A percentile compares a stretch with the other conserved stretches of the same genome.
phyloP scores from a whole-genome alignment of 139 green algal genomes.

The Chlorella sp. region DNA sequence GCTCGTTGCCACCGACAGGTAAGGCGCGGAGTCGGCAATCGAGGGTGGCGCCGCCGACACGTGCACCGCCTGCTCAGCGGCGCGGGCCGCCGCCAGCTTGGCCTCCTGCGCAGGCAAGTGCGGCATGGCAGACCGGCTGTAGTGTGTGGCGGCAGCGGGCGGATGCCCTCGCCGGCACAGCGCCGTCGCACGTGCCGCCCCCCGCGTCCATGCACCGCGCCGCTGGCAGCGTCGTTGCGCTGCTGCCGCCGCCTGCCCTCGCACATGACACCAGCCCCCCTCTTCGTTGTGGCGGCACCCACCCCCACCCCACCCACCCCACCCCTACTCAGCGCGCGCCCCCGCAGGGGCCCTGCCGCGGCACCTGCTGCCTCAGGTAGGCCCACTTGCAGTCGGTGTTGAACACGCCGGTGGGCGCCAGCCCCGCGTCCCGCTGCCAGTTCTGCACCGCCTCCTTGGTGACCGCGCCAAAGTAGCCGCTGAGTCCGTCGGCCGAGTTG shows the following conservation, averaged over 20 bases:
- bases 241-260: not conserved
- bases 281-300: not conserved
- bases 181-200: no score
- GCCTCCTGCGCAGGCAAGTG: no score
- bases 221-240: not conserved
- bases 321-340: not conserved
- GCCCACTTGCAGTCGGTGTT: slow-evolving; percentile 23
- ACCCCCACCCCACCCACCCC: not conserved
- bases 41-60: no score
- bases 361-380: slow-evolving; percentile 29
- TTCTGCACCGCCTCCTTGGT: slow-evolving; percentile 33
- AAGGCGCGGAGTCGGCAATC: no score
- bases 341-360: not conserved
- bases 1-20: no score
- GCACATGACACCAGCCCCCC: not conserved
- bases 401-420: slow-evolving; percentile 27
- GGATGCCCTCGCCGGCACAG: no score
- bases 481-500: slow-evolving; percentile 11
- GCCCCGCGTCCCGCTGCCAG: slow-evolving; percentile 37
- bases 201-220: no score
- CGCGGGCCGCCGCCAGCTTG: no score
- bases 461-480: slow-evolving; percentile 34
- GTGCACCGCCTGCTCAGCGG: no score
- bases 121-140: no score
- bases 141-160: no score